These are phyloP conservation scores for Fusarium sp. DNA, from an alignment of 2,329 filamentous ascomycete genomes.

Conservation along the genomic window DNA sequence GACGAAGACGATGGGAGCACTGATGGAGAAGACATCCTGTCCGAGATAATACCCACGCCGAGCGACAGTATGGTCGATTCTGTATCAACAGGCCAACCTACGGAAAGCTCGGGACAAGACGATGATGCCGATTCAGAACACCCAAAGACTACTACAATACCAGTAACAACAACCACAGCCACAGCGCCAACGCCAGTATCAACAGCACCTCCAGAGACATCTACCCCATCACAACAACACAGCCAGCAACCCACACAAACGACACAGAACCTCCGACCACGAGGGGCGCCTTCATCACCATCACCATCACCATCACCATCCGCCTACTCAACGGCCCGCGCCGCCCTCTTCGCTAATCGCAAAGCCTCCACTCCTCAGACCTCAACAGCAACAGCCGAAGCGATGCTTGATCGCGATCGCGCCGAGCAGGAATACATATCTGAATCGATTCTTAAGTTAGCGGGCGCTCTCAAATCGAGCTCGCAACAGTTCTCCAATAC, in stretches of 20 bases:
- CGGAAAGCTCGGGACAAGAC: slow-evolving; percentile 35
- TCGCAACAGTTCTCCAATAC: slow-evolving; percentile 77
- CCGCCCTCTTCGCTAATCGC: slow-evolving; percentile 58
- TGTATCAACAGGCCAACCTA: slow-evolving; percentile 43
- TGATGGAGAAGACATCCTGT: slow-evolving; percentile 68
- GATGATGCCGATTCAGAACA: slow-evolving; percentile 57
- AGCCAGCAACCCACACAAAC: slow-evolving; percentile 47
- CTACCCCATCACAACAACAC: slow-evolving; percentile 13
- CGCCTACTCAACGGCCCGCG: slow-evolving; percentile 53
- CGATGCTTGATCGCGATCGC: slow-evolving; percentile 79
- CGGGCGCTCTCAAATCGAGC: slow-evolving; percentile 79
- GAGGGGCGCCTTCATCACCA: slow-evolving; percentile 40
- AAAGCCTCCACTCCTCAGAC: slow-evolving; percentile 51
- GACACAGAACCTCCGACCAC: slow-evolving; percentile 50
- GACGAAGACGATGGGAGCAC: slow-evolving; percentile 56
- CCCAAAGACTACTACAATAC: slow-evolving; percentile 52
- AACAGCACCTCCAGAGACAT: slow-evolving; percentile 19
- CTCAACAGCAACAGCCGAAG: slow-evolving; percentile 70
- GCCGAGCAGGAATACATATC: slow-evolving; percentile 86
- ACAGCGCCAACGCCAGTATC: slow-evolving; percentile 15
- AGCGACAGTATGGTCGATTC: slow-evolving; percentile 62
- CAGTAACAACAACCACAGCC: slow-evolving; percentile 13
- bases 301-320: slow-evolving; percentile 34
- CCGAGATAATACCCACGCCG: slow-evolving; percentile 64
- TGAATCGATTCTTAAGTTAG: slow-evolving; percentile 82